Percentiles rank a stretch among this genome's conserved stretches.
Conservation (phyloP, 2,329 filamentous ascomycete genomes). For the Colletotrichum zoysiae region DNA sequence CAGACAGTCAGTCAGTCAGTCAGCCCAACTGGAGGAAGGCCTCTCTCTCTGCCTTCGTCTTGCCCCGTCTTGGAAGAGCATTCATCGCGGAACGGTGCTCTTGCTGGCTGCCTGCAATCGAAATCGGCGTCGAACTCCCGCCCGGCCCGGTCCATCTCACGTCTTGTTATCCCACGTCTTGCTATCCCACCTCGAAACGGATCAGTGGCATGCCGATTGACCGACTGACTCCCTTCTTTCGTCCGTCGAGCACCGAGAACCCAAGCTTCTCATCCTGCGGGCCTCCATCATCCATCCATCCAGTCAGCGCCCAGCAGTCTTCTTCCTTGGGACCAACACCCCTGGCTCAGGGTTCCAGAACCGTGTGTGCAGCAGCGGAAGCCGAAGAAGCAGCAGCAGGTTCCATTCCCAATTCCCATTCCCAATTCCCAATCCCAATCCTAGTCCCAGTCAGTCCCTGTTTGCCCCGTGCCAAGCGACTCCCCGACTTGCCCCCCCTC, state of each 20-base stretch:
- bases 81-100: constrained; percentile 27
- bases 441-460: constrained; percentile 18
- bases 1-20: too few species aligned
- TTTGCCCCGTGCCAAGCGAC: constrained; percentile 41
- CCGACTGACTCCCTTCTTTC: not conserved
- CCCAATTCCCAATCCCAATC: constrained; percentile 1
- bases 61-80: constrained; percentile 14
- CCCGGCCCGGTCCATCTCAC: not conserved
- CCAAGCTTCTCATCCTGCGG: constrained; percentile 35
- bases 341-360: constrained; percentile 24
- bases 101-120: constrained; percentile 15
- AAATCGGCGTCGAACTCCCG: constrained; percentile 3
- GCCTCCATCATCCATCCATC: constrained; percentile 9
- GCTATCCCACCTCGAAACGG: not conserved
- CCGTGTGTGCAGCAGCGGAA: constrained; percentile 16
- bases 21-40: not conserved
- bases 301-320: constrained; percentile 6
- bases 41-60: not conserved
- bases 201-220: not conserved
- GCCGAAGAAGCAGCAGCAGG: not conserved
- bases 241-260: constrained; percentile 9
- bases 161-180: constrained; percentile 3
- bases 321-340: constrained; percentile 26
- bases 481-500: constrained; percentile 29
- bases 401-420: not conserved